A percentile compares a stretch with the other conserved stretches of the same genome.
phyloP scores from a whole-genome alignment of 2,329 filamentous ascomycete species.

The Cladosporium halotolerans region DNA sequence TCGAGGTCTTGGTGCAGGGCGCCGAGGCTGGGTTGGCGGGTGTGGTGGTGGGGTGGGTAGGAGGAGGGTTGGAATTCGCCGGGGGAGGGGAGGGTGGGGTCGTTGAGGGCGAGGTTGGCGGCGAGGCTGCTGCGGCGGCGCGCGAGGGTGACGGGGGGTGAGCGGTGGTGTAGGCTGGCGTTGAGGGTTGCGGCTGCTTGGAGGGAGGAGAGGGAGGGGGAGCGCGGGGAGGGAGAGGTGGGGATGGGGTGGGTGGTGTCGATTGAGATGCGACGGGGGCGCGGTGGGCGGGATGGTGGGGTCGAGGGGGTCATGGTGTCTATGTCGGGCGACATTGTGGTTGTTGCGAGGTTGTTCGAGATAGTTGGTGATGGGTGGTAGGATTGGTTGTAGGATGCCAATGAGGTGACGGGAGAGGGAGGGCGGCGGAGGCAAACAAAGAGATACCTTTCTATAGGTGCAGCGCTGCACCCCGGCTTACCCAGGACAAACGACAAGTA shows the following conservation, averaged over 20 bases:
- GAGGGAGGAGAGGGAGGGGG: slow-evolving; percentile 61
- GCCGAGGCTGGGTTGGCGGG: slow-evolving; percentile 64
- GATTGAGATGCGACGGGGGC: slow-evolving; percentile 27
- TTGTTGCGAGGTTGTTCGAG: not conserved
- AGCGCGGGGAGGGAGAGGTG: slow-evolving; percentile 50
- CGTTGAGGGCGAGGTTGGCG: slow-evolving; percentile 68
- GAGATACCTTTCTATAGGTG: not conserved
- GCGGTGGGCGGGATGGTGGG: slow-evolving; percentile 27
- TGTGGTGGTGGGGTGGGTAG: slow-evolving; percentile 28
- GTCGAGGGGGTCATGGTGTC: slow-evolving; percentile 52
- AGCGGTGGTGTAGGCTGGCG: slow-evolving; percentile 46
- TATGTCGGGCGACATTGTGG: slow-evolving; percentile 49
- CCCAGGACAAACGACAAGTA: too few relatives aligned
- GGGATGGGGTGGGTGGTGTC: slow-evolving; percentile 35
- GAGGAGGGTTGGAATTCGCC: slow-evolving; percentile 57
- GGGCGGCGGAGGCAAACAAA: not conserved
- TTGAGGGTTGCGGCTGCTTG: slow-evolving; percentile 74
- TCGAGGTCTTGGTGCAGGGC: slow-evolving; percentile 75
- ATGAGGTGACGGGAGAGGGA: not conserved
- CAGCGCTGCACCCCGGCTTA: too few relatives aligned
- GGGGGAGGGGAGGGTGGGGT: slow-evolving; percentile 60
- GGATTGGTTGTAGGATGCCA: not conserved
- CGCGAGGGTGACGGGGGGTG: slow-evolving; percentile 38
- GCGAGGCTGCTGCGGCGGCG: slow-evolving; percentile 63
- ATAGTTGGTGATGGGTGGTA: not conserved